These are phyloP conservation scores for Elaphomyces granulatus DNA, from an alignment of 495 filamentous ascomycete genomes.

Conservation along the genomic window DNA sequence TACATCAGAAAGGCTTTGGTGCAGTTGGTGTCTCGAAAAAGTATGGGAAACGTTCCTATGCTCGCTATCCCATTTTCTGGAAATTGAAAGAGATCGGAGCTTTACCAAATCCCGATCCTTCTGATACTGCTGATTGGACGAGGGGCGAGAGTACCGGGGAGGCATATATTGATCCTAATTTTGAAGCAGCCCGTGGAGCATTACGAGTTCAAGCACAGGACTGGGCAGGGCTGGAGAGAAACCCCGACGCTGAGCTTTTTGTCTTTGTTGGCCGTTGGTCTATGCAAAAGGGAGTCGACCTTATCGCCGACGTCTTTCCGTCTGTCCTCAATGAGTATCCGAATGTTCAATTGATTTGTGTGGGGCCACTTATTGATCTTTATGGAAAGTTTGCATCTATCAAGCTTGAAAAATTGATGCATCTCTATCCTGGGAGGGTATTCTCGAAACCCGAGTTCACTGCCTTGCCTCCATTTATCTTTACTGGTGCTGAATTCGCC, in stretches of 20 bases:
- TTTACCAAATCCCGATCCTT: constrained; percentile 63
- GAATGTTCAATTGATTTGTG: constrained; percentile 53
- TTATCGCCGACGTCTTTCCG: constrained; percentile 66
- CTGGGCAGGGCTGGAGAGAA: constrained; percentile 56
- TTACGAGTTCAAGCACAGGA: constrained; percentile 57
- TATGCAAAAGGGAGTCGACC: constrained; percentile 64
- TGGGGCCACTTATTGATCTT: constrained; percentile 64
- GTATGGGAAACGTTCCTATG: constrained; percentile 61
- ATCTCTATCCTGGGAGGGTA: constrained; percentile 60
- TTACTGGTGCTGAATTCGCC: constrained; percentile 66
- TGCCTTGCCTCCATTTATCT: constrained; percentile 57
- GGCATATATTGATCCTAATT: constrained; percentile 40
- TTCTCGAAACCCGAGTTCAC: constrained; percentile 69
- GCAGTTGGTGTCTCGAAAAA: constrained; percentile 63
- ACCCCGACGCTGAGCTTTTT: constrained; percentile 54
- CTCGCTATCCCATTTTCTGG: constrained; percentile 69
- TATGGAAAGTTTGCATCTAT: constrained; percentile 66
- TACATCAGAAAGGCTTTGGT: constrained; percentile 62
- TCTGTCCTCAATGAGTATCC: constrained; percentile 52
- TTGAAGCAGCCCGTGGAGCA: constrained; percentile 41
- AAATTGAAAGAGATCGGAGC: constrained; percentile 54
- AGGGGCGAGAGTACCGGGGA: constrained; percentile 37
- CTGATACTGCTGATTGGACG: constrained; percentile 56
- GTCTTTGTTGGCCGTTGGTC: constrained; percentile 73
- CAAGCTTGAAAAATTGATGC: constrained; percentile 59